Evolutionary conservation across 306 rosid genomes (phyloP).

Genomic region (Comarum palustre): DNA sequence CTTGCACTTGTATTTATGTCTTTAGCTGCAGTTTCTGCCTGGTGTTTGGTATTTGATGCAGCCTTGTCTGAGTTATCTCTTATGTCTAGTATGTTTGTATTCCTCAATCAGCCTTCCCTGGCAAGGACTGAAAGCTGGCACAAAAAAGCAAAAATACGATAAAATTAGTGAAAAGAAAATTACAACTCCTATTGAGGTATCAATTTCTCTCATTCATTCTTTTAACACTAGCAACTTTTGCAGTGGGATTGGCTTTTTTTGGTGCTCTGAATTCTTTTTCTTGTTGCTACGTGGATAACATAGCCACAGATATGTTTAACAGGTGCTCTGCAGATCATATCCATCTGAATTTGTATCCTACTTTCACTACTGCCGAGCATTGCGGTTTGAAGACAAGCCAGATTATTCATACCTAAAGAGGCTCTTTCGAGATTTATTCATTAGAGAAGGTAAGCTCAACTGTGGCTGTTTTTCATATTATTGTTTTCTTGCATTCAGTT

Average conservation of each 20-base stretch:
- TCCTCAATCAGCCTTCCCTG: constrained; percentile 76
- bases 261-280: neutral
- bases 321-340: constrained; percentile 88
- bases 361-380: constrained; percentile 92
- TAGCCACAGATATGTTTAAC: constrained; percentile 34
- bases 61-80: constrained; percentile 6
- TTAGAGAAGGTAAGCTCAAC: constrained; percentile 72
- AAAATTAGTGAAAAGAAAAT: constrained; percentile 95
- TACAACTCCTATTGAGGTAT: constrained; percentile 91
- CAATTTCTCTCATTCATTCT: neutral
- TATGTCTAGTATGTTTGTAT: constrained; percentile 15
- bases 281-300: constrained; percentile 32
- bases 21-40: constrained; percentile 14
- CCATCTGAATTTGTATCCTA: constrained; percentile 94
- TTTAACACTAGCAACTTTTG: neutral
- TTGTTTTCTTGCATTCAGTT: neutral
- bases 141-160: constrained; percentile 92
- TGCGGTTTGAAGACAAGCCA: constrained; percentile 98
- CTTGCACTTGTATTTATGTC: constrained; percentile 16
- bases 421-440: constrained; percentile 88
- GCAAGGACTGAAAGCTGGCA: constrained; percentile 99
- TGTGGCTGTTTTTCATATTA: neutral
- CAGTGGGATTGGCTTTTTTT: neutral
- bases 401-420: constrained; percentile 97
- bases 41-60: constrained; percentile 26